These are phyloP conservation scores for Heteromeles arbutifolia DNA, from an alignment of 306 rosid species.

Conservation along the genomic window DNA sequence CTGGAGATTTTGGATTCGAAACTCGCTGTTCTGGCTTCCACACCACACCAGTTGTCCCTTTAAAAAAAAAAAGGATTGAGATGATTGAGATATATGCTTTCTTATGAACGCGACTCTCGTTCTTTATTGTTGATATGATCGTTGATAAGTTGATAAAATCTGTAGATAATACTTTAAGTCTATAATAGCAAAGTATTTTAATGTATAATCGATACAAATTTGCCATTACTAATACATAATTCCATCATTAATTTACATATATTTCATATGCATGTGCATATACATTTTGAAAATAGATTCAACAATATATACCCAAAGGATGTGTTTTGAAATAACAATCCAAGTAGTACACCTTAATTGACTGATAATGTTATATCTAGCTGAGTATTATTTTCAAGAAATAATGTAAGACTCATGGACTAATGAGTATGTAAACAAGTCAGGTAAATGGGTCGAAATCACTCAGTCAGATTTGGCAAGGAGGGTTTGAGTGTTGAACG, in stretches of 20 bases:
- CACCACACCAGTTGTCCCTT: too few species aligned
- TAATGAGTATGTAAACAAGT: not conserved
- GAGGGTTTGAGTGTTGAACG: slow-evolving; percentile 12
- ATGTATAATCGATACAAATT: too few species aligned
- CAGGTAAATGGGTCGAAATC: slow-evolving; percentile 8
- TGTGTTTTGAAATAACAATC: not conserved
- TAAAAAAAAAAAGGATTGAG: too few species aligned
- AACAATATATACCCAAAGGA: not conserved
- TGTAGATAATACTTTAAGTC: too few species aligned
- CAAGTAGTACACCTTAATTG: not conserved
- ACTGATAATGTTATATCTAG: not conserved
- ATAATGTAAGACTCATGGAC: not conserved
- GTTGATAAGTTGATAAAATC: not conserved
- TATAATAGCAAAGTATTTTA: too few species aligned
- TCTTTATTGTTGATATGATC: too few species aligned
- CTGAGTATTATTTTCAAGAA: not conserved
- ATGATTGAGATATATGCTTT: not conserved
- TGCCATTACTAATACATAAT: too few species aligned
- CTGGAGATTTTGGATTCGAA: too few species aligned
- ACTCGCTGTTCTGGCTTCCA: too few species aligned
- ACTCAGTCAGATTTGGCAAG: not conserved
- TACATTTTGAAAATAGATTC: not conserved
- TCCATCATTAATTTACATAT: not conserved
- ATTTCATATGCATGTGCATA: slow-evolving; percentile 1
- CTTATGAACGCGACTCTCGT: not conserved